Percentiles rank a stretch among this genome's conserved stretches.
Conservation (phyloP, 108 stramenopile species). For the Cyclotella distinguenda region DNA sequence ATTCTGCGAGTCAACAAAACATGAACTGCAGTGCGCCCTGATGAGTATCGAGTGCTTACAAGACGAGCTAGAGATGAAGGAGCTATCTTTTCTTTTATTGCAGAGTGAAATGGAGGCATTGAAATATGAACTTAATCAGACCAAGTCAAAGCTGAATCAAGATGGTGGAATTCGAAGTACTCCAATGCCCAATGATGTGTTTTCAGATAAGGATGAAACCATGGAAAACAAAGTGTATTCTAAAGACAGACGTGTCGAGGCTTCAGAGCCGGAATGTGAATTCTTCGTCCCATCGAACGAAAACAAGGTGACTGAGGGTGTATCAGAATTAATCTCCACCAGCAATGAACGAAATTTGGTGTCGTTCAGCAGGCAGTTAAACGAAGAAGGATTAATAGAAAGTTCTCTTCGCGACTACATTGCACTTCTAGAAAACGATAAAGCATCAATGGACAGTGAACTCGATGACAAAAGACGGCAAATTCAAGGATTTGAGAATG, state of each 20-base stretch:
- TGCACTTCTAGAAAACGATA: conserved; percentile 29
- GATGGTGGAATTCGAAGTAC: conserved; percentile 7
- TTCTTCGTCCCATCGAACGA: not conserved
- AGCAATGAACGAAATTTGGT: not conserved
- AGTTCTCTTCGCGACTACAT: conserved; percentile 29
- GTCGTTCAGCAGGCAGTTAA: conserved; percentile 10
- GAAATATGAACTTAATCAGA: not conserved
- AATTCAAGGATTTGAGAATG: not conserved
- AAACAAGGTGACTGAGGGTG: not conserved
- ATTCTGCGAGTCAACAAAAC: conserved; percentile 12
- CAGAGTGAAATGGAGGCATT: not conserved
- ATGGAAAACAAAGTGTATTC: conserved; percentile 3
- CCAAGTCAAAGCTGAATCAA: not conserved
- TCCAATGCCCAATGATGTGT: not conserved
- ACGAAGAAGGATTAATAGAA: conserved; percentile 16
- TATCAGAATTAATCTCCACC: not conserved
- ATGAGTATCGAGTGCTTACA: not conserved
- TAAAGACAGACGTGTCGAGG: no score
- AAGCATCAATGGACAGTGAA: conserved; percentile 18
- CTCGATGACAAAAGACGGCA: conserved; percentile 22
- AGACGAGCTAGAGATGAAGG: not conserved
- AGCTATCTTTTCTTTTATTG: not conserved
- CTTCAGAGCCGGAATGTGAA: no score
- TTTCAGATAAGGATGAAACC: conserved; percentile 4
- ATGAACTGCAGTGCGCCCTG: conserved; percentile 10